Evolutionary conservation across 2,329 filamentous ascomycete species (phyloP).

Genomic region (Penicillium verrucosum): DNA sequence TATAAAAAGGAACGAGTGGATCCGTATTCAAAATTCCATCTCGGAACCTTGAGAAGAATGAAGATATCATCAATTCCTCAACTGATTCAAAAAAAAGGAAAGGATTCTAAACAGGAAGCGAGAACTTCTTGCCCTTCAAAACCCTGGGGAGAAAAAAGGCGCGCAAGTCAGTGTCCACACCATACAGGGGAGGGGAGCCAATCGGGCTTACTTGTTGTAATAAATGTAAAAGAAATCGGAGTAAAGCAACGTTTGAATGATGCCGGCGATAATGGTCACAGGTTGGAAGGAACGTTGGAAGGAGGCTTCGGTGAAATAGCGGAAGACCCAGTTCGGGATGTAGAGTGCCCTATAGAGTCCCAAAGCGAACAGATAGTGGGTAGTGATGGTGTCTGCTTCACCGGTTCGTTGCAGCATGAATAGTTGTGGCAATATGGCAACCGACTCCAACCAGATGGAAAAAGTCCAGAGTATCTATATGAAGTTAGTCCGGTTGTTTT

Average conservation of each 20-base stretch:
- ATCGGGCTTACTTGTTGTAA: conserved; percentile 75
- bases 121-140: conserved; percentile 83
- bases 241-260: conserved; percentile 92
- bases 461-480: conserved; percentile 88
- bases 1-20: background rate
- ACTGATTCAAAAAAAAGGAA: background rate
- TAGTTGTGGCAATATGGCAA: conserved; percentile 93
- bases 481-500: conserved; percentile 14
- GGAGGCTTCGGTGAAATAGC: conserved; percentile 75
- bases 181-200: too few species aligned
- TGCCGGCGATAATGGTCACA: conserved; percentile 82
- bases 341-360: conserved; percentile 90
- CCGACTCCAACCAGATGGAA: conserved; percentile 95
- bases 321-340: conserved; percentile 97
- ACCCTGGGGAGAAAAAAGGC: conserved; percentile 46
- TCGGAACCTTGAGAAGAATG: background rate
- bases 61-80: background rate
- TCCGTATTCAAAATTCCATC: background rate
- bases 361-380: conserved; percentile 92
- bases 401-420: conserved; percentile 98
- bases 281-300: conserved; percentile 80
- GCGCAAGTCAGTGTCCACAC: background rate
- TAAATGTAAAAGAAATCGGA: conserved; percentile 99
- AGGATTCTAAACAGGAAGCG: conserved; percentile 66
- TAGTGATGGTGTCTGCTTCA: conserved; percentile 98